Evolutionary conservation across 805 yeast species (phyloP).

Genomic region (Schwanniomyces sp.): DNA sequence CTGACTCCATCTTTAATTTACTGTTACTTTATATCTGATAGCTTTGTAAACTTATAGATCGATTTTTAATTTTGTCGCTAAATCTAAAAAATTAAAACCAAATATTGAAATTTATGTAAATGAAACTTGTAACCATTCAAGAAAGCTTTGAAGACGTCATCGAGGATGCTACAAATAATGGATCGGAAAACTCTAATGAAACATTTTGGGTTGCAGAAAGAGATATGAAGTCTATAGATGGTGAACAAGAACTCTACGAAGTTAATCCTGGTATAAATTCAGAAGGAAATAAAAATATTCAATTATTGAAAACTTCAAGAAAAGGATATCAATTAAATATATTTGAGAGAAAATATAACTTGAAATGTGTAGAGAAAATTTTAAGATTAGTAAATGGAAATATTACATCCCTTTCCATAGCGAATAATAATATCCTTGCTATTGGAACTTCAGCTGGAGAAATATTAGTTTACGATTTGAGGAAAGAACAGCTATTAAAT

Average conservation of each 20-base stretch:
- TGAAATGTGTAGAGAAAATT: background rate
- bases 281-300: background rate
- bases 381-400: background rate
- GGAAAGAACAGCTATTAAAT: slow-evolving; percentile 2
- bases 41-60: too few relatives aligned
- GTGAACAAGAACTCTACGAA: slow-evolving; percentile 6
- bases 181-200: slow-evolving; percentile 17
- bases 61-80: background rate
- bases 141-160: slow-evolving; percentile 45
- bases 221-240: slow-evolving; percentile 15
- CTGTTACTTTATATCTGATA: too few relatives aligned
- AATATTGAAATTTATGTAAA: background rate
- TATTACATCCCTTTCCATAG: slow-evolving; percentile 4
- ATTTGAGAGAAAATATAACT: background rate
- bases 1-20: background rate
- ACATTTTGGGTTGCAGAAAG: slow-evolving; percentile 46
- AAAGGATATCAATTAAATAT: slow-evolving; percentile 1
- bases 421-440: slow-evolving; percentile 4
- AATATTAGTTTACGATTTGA: slow-evolving; percentile 9
- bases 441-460: slow-evolving; percentile 14
- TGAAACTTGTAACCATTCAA: slow-evolving; percentile 40
- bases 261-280: background rate
- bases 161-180: slow-evolving; percentile 29
- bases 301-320: background rate
- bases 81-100: background rate